Evolutionary conservation across 768 basidiomycete species (phyloP).

Genomic region (Pulveroboletus sp.): DNA sequence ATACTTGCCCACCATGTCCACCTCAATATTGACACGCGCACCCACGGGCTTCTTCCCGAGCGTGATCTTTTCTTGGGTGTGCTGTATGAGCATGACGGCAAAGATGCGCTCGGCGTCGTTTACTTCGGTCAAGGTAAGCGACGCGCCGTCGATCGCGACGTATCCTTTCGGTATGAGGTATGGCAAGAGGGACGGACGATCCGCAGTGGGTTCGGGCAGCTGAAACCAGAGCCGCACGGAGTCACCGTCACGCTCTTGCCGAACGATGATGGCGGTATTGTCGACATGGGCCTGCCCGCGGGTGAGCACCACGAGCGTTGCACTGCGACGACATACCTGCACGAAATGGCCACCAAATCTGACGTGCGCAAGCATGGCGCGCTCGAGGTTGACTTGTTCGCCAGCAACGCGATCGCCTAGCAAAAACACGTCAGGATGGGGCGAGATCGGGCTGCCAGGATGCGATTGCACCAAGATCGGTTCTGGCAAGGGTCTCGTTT

Average conservation of each 20-base stretch:
- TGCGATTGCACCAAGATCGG: constrained; percentile 70
- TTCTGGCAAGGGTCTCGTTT: constrained; percentile 89
- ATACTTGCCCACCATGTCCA: constrained; percentile 92
- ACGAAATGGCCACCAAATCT: constrained; percentile 98
- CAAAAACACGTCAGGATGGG: constrained; percentile 5
- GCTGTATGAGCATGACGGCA: constrained; percentile 92
- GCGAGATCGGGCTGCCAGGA: neutral
- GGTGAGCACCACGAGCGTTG: neutral
- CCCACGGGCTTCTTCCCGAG: constrained; percentile 74
- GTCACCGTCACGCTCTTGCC: constrained; percentile 73
- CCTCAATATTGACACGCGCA: constrained; percentile 90
- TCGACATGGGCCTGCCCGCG: constrained; percentile 87
- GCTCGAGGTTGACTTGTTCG: constrained; percentile 86
- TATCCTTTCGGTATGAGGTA: constrained; percentile 95
- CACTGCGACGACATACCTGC: constrained; percentile 55
- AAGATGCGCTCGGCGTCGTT: constrained; percentile 62
- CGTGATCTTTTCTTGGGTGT: constrained; percentile 88
- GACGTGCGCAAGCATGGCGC: constrained; percentile 89
- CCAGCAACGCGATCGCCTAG: constrained; percentile 77
- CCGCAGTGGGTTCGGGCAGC: constrained; percentile 56
- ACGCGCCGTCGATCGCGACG: constrained; percentile 90
- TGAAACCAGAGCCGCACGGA: constrained; percentile 84
- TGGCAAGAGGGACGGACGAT: constrained; percentile 62
- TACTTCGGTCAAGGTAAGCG: constrained; percentile 85
- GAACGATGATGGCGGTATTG: constrained; percentile 73